Percentiles rank a stretch among this genome's conserved stretches.
These are phyloP conservation scores for Salvia hispanica DNA, from an alignment of 257 asterid species.

Conservation along the genomic window DNA sequence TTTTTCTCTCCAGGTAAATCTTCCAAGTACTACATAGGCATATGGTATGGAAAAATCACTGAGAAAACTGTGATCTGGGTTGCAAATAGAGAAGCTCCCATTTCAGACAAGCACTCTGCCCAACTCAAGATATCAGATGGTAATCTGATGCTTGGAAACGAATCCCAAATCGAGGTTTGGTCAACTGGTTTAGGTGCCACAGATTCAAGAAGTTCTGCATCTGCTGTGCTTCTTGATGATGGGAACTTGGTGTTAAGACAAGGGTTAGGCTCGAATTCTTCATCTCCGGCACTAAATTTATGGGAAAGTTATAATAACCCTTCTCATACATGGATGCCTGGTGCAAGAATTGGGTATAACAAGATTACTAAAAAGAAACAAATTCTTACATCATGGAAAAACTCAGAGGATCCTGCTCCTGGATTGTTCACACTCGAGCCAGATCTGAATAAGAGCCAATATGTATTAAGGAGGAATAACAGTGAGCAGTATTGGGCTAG, in stretches of 20 bases:
- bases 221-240: constrained; percentile 59
- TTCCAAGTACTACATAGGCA: constrained; percentile 48
- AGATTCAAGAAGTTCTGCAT: constrained; percentile 20
- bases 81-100: constrained; percentile 55
- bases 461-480: constrained; percentile 54
- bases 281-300: not conserved
- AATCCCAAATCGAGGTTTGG: constrained; percentile 48
- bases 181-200: constrained; percentile 47
- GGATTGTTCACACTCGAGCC: constrained; percentile 70
- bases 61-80: constrained; percentile 51
- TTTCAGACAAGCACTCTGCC: constrained; percentile 36
- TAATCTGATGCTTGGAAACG: constrained; percentile 50
- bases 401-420: constrained; percentile 67
- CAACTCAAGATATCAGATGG: constrained; percentile 38
- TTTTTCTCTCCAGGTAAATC: constrained; percentile 52
- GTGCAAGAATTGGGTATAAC: constrained; percentile 52
- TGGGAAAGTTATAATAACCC: constrained; percentile 75
- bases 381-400: constrained; percentile 70
- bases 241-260: constrained; percentile 63
- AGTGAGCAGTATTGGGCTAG: constrained; percentile 55
- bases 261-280: constrained; percentile 33
- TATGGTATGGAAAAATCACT: constrained; percentile 44
- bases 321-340: constrained; percentile 69
- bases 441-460: constrained; percentile 40
- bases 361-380: constrained; percentile 46